Evolutionary conservation across 2,329 filamentous ascomycete species (phyloP).

Genomic region (Bretziella fagacearum): DNA sequence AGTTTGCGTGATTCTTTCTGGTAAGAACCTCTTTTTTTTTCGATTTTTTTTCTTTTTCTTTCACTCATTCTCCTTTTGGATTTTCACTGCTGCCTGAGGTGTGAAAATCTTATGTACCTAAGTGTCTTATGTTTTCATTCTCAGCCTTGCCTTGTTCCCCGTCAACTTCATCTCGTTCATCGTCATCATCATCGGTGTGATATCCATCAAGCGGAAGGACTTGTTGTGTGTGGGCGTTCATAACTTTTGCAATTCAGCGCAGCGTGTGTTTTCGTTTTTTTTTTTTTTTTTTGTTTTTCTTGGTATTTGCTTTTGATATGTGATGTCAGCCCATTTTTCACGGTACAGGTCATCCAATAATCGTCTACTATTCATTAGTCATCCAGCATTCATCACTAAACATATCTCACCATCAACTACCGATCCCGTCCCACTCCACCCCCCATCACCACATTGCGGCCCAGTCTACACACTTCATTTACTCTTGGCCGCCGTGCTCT

Average conservation of each 20-base stretch:
- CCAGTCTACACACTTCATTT: background rate
- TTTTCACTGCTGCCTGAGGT: no score
- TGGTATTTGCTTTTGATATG: background rate
- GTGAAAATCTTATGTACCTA: background rate
- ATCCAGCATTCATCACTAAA: background rate
- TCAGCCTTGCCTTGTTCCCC: background rate
- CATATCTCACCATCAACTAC: background rate
- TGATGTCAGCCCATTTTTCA: background rate
- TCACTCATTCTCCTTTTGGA: no score
- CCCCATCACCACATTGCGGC: background rate
- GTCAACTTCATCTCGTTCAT: background rate
- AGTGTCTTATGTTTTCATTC: background rate
- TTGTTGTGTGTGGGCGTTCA: background rate
- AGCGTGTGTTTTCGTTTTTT: constrained; percentile 1
- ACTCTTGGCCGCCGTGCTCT: background rate
- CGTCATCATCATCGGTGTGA: background rate
- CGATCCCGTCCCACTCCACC: no score
- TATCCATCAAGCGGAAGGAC: background rate
- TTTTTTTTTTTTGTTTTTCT: background rate
- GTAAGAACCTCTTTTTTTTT: constrained; percentile 1
- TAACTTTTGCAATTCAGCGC: background rate
- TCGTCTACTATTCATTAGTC: background rate
- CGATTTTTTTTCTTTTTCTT: background rate
- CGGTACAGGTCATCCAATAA: background rate
- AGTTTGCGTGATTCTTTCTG: constrained; percentile 1